Evolutionary conservation across 1,284 basidiomycete species (phyloP).

Genomic region (Fistulina hepatica): DNA sequence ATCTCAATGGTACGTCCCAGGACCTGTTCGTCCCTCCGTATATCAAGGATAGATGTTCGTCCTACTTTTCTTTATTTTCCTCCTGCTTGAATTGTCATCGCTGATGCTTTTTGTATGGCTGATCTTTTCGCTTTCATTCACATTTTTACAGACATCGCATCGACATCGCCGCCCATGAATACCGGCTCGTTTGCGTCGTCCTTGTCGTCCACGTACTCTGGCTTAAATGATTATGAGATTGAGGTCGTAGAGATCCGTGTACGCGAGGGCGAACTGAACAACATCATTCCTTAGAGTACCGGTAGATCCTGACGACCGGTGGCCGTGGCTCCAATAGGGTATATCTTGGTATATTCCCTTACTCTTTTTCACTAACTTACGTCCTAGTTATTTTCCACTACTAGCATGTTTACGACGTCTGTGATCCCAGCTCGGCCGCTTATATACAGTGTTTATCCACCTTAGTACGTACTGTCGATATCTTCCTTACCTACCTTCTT

Average conservation of each 20-base stretch:
- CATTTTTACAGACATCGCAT: constrained; percentile 52
- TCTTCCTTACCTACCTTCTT: too few species aligned
- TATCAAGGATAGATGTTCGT: constrained; percentile 78
- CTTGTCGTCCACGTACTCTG: constrained; percentile 53
- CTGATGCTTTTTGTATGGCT: constrained; percentile 6
- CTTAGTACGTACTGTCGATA: too few species aligned
- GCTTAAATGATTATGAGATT: constrained; percentile 61
- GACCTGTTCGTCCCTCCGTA: constrained; percentile 77
- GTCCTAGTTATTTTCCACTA: too few species aligned
- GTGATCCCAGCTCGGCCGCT: too few species aligned
- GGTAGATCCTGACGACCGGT: too few species aligned
- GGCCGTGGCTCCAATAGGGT: too few species aligned
- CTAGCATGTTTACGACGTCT: too few species aligned
- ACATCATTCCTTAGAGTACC: constrained; percentile 55
- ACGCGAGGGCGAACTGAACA: constrained; percentile 59
- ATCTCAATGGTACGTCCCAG: constrained; percentile 25
- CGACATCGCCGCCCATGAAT: constrained; percentile 65
- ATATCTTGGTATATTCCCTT: too few species aligned
- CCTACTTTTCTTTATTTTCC: constrained; percentile 8
- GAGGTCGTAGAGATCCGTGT: constrained; percentile 79
- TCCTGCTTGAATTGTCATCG: constrained; percentile 9
- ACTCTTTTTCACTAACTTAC: too few species aligned
- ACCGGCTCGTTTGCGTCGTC: constrained; percentile 56
- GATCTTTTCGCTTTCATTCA: constrained; percentile 3
- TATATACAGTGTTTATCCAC: too few species aligned